Evolutionary conservation across 2,329 filamentous ascomycete species (phyloP).

Genomic region (Colletotrichum gigasporum): DNA sequence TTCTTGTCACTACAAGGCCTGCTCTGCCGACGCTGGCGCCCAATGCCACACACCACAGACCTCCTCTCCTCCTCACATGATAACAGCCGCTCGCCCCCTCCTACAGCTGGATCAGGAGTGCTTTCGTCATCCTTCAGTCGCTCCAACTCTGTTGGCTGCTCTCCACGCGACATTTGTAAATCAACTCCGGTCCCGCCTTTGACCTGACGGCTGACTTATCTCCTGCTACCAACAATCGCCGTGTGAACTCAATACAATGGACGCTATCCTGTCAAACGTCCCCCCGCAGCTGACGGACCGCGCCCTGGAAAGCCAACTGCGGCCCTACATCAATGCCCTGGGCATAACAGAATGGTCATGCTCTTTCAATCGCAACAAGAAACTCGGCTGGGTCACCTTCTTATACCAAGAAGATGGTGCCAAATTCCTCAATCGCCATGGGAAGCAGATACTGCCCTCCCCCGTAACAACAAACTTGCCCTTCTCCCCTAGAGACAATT

Average conservation of each 20-base stretch:
- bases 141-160: not conserved
- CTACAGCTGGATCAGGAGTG: not conserved
- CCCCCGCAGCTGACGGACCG: slow-evolving; percentile 50
- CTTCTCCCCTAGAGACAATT: not conserved
- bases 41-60: not conserved
- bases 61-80: not conserved
- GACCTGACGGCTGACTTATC: too few relatives aligned
- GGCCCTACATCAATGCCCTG: slow-evolving; percentile 49
- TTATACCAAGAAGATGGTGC: slow-evolving; percentile 48
- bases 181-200: too few relatives aligned
- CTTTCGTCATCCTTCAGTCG: not conserved
- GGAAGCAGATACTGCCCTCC: slow-evolving; percentile 36
- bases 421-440: slow-evolving; percentile 51
- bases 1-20: not conserved
- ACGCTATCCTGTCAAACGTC: slow-evolving; percentile 55
- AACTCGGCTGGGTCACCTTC: slow-evolving; percentile 54
- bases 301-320: slow-evolving; percentile 48
- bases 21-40: not conserved
- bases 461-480: not conserved
- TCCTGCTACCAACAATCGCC: not conserved
- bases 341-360: slow-evolving; percentile 53
- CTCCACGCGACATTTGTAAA: too few relatives aligned
- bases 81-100: not conserved
- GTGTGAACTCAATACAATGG: slow-evolving; percentile 44
- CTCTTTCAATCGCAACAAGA: slow-evolving; percentile 49